A percentile compares a stretch with the other conserved stretches of the same genome.
These are phyloP conservation scores for Agrocybe pediades DNA, from an alignment of 768 basidiomycete genomes.

Conservation along the genomic window DNA sequence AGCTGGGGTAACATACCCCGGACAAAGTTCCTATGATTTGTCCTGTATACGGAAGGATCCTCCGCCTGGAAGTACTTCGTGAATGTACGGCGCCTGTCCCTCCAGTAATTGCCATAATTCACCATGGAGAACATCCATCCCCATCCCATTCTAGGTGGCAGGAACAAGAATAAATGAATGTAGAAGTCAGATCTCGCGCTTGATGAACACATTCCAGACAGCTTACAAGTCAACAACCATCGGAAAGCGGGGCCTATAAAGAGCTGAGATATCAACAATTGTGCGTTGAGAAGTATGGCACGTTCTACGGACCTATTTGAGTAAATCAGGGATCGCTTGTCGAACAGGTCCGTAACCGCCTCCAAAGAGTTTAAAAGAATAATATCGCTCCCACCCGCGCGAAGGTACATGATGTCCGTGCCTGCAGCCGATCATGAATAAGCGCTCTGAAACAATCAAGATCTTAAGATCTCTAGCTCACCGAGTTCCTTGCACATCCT, in stretches of 20 bases:
- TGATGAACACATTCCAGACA: no score
- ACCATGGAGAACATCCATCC: slow-evolving; percentile 36
- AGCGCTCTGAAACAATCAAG: no score
- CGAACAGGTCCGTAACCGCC: slow-evolving; percentile 38
- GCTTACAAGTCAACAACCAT: slow-evolving; percentile 23
- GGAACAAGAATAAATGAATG: no score
- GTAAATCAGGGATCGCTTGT: slow-evolving; percentile 41
- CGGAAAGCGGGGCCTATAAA: slow-evolving; percentile 29
- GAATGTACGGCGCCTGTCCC: slow-evolving; percentile 37
- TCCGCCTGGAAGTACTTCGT: slow-evolving; percentile 27
- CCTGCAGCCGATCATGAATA: slow-evolving; percentile 18
- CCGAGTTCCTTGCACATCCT: slow-evolving; percentile 22
- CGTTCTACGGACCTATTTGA: slow-evolving; percentile 33
- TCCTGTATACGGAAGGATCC: slow-evolving; percentile 27
- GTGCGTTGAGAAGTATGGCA: no score
- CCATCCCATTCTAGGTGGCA: slow-evolving; percentile 36
- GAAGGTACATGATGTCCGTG: slow-evolving; percentile 31
- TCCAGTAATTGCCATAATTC: slow-evolving; percentile 41
- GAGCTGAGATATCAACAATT: not conserved
- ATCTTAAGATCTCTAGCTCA: not conserved
- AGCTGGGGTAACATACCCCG: slow-evolving; percentile 28
- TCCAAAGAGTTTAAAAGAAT: slow-evolving; percentile 37
- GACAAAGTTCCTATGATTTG: slow-evolving; percentile 24
- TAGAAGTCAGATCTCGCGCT: not conserved
- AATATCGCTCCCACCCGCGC: slow-evolving; percentile 31